phyloP scores from a whole-genome alignment of 2,329 filamentous ascomycete genomes.

The Cladosporium austrohemisphaericum region DNA sequence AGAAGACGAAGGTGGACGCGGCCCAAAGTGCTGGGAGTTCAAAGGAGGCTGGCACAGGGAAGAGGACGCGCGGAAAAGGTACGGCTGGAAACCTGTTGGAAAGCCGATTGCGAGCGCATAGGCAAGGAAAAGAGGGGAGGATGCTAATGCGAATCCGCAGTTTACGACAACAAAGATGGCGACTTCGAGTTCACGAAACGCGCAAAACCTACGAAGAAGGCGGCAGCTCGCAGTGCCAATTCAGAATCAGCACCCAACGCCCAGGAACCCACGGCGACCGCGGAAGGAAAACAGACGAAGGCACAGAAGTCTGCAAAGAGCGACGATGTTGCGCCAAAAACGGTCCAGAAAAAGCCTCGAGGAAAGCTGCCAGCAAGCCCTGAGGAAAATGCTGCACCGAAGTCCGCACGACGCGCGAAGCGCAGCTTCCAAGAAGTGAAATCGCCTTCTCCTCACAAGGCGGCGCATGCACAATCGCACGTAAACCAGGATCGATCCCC shows the following conservation, averaged over 20 bases:
- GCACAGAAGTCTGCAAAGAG: slow-evolving; percentile 14
- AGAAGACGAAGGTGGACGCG: slow-evolving; percentile 36
- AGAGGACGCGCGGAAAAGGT: slow-evolving; percentile 33
- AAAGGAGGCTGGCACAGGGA: slow-evolving; percentile 36
- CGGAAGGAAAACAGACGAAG: slow-evolving; percentile 11
- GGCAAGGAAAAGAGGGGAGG: slow-evolving; percentile 25
- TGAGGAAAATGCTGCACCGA: slow-evolving; percentile 29
- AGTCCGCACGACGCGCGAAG: slow-evolving; percentile 36
- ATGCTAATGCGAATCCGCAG: slow-evolving; percentile 16
- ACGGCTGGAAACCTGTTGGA: slow-evolving; percentile 29
- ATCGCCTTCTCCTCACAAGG: slow-evolving; percentile 24
- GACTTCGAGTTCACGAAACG: slow-evolving; percentile 47
- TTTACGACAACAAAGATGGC: slow-evolving; percentile 45
- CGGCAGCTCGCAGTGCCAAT: slow-evolving; percentile 22
- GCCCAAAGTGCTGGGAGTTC: slow-evolving; percentile 17
- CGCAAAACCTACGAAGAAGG: slow-evolving; percentile 31
- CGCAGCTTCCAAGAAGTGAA: slow-evolving; percentile 18
- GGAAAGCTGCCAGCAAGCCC: slow-evolving; percentile 33
- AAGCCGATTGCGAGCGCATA: slow-evolving; percentile 27
- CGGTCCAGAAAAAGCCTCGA: slow-evolving; percentile 31
- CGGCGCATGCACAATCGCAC: slow-evolving; percentile 26
- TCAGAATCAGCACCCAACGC: slow-evolving; percentile 13
- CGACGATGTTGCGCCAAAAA: slow-evolving; percentile 25
- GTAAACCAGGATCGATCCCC: slow-evolving; percentile 26
- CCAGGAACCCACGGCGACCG: slow-evolving; percentile 22